Base-by-base conservation (phyloP, 768 basidiomycete species). In the Lactarius quietus region DNA sequence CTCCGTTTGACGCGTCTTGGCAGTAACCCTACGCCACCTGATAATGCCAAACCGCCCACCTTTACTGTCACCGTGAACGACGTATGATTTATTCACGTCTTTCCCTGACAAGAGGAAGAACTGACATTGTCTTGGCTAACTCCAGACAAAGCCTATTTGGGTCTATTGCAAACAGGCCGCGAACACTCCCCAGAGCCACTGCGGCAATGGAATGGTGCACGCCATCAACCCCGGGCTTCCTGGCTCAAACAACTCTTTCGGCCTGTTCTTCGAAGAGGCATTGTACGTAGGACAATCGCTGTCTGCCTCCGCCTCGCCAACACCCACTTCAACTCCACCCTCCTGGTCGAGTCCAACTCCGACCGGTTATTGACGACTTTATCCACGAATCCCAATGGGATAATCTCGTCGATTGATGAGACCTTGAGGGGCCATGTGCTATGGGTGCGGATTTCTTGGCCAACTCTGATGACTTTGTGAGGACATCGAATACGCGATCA, bases 141-240 rank as follows among this genome's bases (percentile, higher is more conserved):
- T 28, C 10, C 43, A 69, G 64, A 57, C 64, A 12, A 62, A 62
- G 5, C 72, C 74, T 7, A 60, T 71, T 26, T 75, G 73, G 73
- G 61, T 72, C 2, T 68, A 70, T 68, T 75, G 72, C 63, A 15
- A 56, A n/a, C 73, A 72, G 53, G 52, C 31, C 20, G 69, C 38
- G 52, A 55, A 35, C 52, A 64, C 69, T 3, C 14, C 57, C 15
- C 41, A 36, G 15, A 56, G 48, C 39, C 71, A 73, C 56, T 72
- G 68, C 52, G 65, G 62, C 29, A 35, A 59, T 29, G 75, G 74
- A 20, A 76, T 76, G 75, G 74, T 75, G n/a, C 69, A 71, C 41
- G 69, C 74, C 1, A 63, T 74, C 65, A 76, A 76, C 68, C 57
- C 73, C 18, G 69, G 67, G 1, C 6, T 43, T 2, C 10, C 31